Evolutionary conservation across 2,329 filamentous ascomycete genomes (phyloP).

Genomic region (Aspergillus amoenus): DNA sequence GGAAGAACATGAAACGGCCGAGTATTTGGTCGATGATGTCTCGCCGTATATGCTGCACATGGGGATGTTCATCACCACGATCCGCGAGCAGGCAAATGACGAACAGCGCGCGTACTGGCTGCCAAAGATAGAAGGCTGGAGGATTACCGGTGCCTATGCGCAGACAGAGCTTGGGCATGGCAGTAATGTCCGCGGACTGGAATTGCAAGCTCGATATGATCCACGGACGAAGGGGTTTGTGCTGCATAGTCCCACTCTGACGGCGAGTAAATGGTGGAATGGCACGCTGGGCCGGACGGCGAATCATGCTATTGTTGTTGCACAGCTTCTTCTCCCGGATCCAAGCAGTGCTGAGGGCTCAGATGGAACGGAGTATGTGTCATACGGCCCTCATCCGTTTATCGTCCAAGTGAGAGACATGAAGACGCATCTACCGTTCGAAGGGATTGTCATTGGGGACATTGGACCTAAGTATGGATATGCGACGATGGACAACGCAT

Average conservation of each 20-base stretch:
- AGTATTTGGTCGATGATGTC: constrained; percentile 55
- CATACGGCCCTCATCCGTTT: constrained; percentile 54
- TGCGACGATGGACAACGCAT: constrained; percentile 54
- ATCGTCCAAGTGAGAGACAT: constrained; percentile 49
- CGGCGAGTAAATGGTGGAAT: constrained; percentile 58
- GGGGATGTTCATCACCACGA: constrained; percentile 53
- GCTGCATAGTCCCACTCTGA: constrained; percentile 53
- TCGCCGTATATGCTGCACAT: constrained; percentile 54
- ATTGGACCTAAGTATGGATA: constrained; percentile 59
- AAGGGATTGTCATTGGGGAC: constrained; percentile 53
- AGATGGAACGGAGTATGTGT: constrained; percentile 32
- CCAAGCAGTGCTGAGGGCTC: neutral
- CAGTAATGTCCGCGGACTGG: constrained; percentile 53
- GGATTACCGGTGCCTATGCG: constrained; percentile 54
- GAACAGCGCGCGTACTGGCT: constrained; percentile 51
- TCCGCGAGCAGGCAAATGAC: constrained; percentile 51
- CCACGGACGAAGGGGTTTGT: constrained; percentile 47
- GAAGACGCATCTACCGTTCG: constrained; percentile 35
- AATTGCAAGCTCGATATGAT: constrained; percentile 51
- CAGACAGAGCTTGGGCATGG: constrained; percentile 55
- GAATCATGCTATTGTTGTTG: constrained; percentile 56
- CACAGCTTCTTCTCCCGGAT: constrained; percentile 43
- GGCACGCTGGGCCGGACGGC: constrained; percentile 54
- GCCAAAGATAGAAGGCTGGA: constrained; percentile 49
- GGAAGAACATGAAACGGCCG: constrained; percentile 53